phyloP scores from a whole-genome alignment of 2,329 filamentous ascomycete genomes.

The Hypoxylon sp. region DNA sequence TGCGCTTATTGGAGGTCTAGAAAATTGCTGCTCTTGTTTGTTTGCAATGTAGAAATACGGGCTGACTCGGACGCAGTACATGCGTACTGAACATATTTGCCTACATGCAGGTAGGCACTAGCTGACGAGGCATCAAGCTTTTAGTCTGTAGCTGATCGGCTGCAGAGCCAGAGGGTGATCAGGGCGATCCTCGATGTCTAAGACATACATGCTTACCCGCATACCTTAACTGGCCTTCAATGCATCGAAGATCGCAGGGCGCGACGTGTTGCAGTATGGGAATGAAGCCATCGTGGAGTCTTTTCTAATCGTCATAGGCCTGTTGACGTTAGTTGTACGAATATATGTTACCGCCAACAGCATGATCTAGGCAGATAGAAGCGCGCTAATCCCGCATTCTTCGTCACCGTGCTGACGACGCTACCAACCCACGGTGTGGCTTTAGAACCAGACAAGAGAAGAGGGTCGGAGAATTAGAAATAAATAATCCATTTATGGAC shows the following conservation, averaged over 20 bases:
- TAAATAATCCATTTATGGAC: slow-evolving; percentile 11
- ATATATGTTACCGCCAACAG: slow-evolving; percentile 24
- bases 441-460: slow-evolving; percentile 19
- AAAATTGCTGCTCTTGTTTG: slow-evolving; percentile 27
- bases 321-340: slow-evolving; percentile 26
- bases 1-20: slow-evolving; percentile 46
- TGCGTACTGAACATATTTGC: background rate
- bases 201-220: slow-evolving; percentile 47
- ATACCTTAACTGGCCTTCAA: slow-evolving; percentile 29
- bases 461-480: slow-evolving; percentile 5
- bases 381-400: slow-evolving; percentile 43
- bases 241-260: slow-evolving; percentile 24
- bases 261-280: slow-evolving; percentile 13
- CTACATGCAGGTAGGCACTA: background rate
- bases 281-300: slow-evolving; percentile 15
- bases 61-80: slow-evolving; percentile 4
- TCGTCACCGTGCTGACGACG: slow-evolving; percentile 36
- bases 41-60: slow-evolving; percentile 15
- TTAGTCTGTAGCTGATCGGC: slow-evolving; percentile 26
- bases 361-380: slow-evolving; percentile 31
- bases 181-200: slow-evolving; percentile 45
- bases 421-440: slow-evolving; percentile 35
- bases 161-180: slow-evolving; percentile 21
- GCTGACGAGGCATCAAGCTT: slow-evolving; percentile 19
- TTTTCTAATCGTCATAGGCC: slow-evolving; percentile 12